These are phyloP conservation scores for Meyerozyma carpophila DNA, from an alignment of 1,139 yeast genomes.

Conservation along the genomic window DNA sequence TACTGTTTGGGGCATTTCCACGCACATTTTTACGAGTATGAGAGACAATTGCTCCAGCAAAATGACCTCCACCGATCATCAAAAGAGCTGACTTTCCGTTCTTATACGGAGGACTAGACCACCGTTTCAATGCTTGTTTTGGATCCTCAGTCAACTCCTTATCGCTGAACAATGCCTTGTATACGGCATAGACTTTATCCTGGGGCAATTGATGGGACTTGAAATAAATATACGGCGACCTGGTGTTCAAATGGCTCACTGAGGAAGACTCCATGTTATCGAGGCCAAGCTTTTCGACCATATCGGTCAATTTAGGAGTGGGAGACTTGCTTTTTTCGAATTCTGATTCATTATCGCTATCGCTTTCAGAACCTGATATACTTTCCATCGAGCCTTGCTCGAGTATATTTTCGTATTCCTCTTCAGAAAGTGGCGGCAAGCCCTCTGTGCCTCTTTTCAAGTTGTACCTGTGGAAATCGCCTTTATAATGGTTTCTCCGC, in stretches of 20 bases:
- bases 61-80: constrained; percentile 98
- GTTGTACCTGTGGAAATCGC: constrained; percentile 60
- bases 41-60: constrained; percentile 89
- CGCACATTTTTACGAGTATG: constrained; percentile 56
- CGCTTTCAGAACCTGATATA: constrained; percentile 53
- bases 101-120: constrained; percentile 18
- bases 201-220: constrained; percentile 40
- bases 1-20: constrained; percentile 46
- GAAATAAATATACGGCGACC: constrained; percentile 58
- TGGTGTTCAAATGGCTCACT: constrained; percentile 54
- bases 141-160: constrained; percentile 31
- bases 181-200: constrained; percentile 57
- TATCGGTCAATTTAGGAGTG: constrained; percentile 21
- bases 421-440: constrained; percentile 46
- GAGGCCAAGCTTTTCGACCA: constrained; percentile 27
- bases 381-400: constrained; percentile 51
- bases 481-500: constrained; percentile 48
- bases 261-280: constrained; percentile 23
- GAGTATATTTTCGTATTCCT: constrained; percentile 52
- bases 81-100: constrained; percentile 60
- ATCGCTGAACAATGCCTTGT: constrained; percentile 57
- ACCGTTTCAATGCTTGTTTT: constrained; percentile 29
- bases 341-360: constrained; percentile 19
- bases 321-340: constrained; percentile 10
- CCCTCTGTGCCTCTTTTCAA: constrained; percentile 47